Evolutionary conservation across 2,329 filamentous ascomycete genomes (phyloP).

Genomic region (Coniochaeta prunicola): DNA sequence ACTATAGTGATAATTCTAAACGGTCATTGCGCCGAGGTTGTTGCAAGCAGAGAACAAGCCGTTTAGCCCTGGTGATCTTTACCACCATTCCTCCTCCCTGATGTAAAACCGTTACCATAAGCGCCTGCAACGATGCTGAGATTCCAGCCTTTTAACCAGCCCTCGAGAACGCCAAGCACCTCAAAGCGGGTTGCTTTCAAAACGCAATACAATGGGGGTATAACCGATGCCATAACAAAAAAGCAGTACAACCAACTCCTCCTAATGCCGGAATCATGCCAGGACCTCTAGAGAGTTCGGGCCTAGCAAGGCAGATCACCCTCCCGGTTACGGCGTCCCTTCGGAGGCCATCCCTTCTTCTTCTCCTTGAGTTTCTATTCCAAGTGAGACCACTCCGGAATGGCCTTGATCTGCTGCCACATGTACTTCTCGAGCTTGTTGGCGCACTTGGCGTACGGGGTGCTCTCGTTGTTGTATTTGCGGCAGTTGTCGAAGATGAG

Average conservation of each 20-base stretch:
- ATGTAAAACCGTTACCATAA: neutral
- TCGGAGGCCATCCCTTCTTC: neutral
- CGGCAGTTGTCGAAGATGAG: conserved; percentile 93
- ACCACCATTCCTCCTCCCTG: neutral
- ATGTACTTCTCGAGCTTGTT: conserved; percentile 91
- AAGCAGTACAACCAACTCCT: neutral
- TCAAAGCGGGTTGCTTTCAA: neutral
- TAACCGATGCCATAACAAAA: neutral
- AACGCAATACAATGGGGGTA: neutral
- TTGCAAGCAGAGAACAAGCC: neutral
- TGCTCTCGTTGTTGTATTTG: conserved; percentile 93
- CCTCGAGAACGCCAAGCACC: neutral
- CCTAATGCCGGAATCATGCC: neutral
- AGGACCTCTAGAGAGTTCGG: neutral
- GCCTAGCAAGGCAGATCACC: neutral
- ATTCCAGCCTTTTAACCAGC: neutral
- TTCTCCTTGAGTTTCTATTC: conserved; percentile 19
- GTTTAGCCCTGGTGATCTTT: neutral
- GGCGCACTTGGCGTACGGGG: conserved; percentile 89
- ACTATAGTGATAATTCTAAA: neutral
- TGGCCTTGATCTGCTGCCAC: conserved; percentile 86
- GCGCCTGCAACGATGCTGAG: neutral
- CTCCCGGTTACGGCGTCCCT: neutral
- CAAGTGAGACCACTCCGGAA: conserved; percentile 81
- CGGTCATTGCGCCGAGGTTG: neutral